phyloP scores from a whole-genome alignment of 306 rosid genomes.

The Trifolium subterraneum region DNA sequence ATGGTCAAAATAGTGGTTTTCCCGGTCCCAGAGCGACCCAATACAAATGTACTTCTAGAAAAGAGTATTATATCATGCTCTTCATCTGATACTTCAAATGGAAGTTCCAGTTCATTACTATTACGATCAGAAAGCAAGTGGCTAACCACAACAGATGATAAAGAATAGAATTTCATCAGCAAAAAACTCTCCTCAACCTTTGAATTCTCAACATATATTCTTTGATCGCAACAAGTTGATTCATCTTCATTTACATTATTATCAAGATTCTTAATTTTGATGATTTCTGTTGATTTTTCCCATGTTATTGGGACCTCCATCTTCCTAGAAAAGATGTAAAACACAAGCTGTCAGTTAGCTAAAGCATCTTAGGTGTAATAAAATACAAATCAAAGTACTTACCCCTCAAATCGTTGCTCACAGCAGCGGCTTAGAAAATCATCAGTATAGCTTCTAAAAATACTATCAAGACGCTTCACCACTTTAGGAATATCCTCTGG shows the following conservation, averaged over 20 bases:
- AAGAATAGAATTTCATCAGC: conserved; percentile 76
- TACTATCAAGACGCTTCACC: conserved; percentile 59
- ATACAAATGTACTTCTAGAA: conserved; percentile 61
- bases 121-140: conserved; percentile 67
- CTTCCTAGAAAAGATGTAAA: conserved; percentile 42
- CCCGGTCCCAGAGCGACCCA: conserved; percentile 88
- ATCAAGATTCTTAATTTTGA: conserved; percentile 45
- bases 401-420: conserved; percentile 63
- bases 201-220: conserved; percentile 73
- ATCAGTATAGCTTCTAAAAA: conserved; percentile 60
- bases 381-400: conserved; percentile 26
- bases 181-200: conserved; percentile 75
- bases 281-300: conserved; percentile 49
- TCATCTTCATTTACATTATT: conserved; percentile 40
- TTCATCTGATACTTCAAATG: conserved; percentile 76
- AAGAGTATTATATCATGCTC: conserved; percentile 66
- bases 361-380: not conserved
- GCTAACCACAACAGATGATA: conserved; percentile 56
- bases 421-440: conserved; percentile 59
- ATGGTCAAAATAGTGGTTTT: conserved; percentile 82
- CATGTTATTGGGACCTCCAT: conserved; percentile 65
- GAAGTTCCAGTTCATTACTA: conserved; percentile 65
- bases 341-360: not conserved
- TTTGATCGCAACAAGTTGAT: conserved; percentile 47
- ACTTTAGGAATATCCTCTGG: conserved; percentile 63